These are phyloP conservation scores for Paramecium pentaurelia DNA, from an alignment of 73 alveolate genomes.

Conservation along the genomic window DNA sequence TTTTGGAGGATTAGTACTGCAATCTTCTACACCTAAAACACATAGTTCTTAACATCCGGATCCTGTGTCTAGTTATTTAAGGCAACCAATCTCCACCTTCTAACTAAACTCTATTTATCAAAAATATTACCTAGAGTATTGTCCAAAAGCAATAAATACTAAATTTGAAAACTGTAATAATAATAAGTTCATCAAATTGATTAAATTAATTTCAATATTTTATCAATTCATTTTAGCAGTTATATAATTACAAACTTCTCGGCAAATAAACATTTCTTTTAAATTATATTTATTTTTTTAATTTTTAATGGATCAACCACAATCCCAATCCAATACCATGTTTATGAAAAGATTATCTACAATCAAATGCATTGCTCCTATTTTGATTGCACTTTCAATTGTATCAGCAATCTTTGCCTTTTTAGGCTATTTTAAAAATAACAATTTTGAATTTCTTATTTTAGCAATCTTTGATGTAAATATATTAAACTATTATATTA, in stretches of 20 bases:
- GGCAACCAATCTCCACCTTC: background rate
- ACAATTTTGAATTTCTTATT: background rate
- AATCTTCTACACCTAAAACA: conserved; percentile 17
- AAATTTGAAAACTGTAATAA: background rate
- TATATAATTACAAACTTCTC: background rate
- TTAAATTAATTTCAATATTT: background rate
- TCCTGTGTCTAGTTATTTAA: background rate
- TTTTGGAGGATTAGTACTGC: background rate
- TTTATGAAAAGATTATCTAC: background rate
- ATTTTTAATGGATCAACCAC: background rate
- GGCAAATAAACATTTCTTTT: background rate
- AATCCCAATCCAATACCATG: background rate
- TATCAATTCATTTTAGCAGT: background rate
- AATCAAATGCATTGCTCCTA: background rate
- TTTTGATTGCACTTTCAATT: background rate
- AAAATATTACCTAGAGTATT: background rate
- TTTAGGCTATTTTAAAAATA: background rate
- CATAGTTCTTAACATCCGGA: background rate
- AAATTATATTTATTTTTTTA: background rate
- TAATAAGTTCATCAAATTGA: background rate
- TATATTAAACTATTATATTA: background rate
- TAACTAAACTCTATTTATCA: background rate
- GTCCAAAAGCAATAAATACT: background rate
- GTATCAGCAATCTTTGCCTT: background rate
- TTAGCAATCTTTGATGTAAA: background rate